Evolutionary conservation across 148 eudicot genomes (phyloP).

Genomic region (Chenopodium quinoa): DNA sequence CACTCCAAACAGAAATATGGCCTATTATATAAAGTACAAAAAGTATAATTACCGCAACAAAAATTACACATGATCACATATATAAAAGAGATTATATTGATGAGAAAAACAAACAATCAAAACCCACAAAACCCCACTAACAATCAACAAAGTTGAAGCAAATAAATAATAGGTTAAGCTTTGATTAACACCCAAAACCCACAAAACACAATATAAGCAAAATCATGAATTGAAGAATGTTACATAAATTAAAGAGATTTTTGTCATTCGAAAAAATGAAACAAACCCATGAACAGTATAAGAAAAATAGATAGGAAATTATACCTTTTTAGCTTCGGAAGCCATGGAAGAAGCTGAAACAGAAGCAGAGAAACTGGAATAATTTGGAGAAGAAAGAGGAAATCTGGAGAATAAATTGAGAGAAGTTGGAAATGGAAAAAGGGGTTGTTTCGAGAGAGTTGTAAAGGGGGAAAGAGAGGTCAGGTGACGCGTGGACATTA

Average conservation of each 20-base stretch:
- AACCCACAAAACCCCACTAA: not conserved
- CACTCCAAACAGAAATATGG: too few species aligned
- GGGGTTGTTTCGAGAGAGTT: constrained; percentile 25
- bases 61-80: not conserved
- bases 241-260: not conserved
- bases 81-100: not conserved
- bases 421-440: not conserved
- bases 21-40: too few species aligned
- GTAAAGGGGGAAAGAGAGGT: constrained; percentile 19
- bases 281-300: not conserved
- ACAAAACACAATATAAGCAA: not conserved
- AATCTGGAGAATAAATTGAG: constrained; percentile 11
- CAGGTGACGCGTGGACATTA: constrained; percentile 50
- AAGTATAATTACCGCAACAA: not conserved
- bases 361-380: constrained; percentile 22
- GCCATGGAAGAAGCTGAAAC: constrained; percentile 53
- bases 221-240: not conserved
- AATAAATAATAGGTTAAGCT: not conserved
- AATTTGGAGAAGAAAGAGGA: constrained; percentile 29
- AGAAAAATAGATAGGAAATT: not conserved
- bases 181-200: not conserved
- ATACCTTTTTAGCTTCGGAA: constrained; percentile 62
- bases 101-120: not conserved
- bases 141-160: not conserved
- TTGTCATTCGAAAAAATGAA: not conserved